These are phyloP conservation scores for Acacia confusa DNA, from an alignment of 306 rosid species.

Conservation along the genomic window DNA sequence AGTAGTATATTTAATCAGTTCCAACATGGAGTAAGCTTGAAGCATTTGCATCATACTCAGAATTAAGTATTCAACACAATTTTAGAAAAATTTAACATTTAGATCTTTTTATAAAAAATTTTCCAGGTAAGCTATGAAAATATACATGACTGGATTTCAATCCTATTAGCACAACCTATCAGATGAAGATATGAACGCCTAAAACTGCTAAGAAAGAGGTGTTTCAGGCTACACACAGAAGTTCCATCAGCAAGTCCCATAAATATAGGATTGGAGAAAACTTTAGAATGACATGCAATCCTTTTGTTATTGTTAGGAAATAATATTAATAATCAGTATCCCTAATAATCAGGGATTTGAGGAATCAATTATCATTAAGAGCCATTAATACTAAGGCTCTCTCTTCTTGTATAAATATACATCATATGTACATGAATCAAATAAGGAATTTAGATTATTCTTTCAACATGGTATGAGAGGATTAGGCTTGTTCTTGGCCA, in stretches of 20 bases:
- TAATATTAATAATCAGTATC: too few species aligned
- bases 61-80: constrained; percentile 14
- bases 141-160: neutral
- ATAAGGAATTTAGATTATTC: too few species aligned
- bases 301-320: neutral
- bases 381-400: too few species aligned
- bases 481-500: too few species aligned
- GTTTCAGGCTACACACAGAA: neutral
- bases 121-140: constrained; percentile 6
- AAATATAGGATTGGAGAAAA: neutral
- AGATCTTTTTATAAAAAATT: neutral
- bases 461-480: too few species aligned
- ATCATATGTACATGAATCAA: too few species aligned
- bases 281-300: neutral
- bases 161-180: constrained; percentile 23
- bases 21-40: constrained; percentile 18
- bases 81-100: constrained; percentile 10
- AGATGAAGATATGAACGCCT: constrained; percentile 16
- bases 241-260: neutral
- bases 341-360: too few species aligned
- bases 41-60: constrained; percentile 19
- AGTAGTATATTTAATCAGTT: constrained; percentile 27
- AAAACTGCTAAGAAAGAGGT: neutral
- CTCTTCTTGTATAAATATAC: too few species aligned
- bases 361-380: too few species aligned